These are phyloP conservation scores for Cordia subcordata DNA, from an alignment of 257 asterid species.

Conservation along the genomic window DNA sequence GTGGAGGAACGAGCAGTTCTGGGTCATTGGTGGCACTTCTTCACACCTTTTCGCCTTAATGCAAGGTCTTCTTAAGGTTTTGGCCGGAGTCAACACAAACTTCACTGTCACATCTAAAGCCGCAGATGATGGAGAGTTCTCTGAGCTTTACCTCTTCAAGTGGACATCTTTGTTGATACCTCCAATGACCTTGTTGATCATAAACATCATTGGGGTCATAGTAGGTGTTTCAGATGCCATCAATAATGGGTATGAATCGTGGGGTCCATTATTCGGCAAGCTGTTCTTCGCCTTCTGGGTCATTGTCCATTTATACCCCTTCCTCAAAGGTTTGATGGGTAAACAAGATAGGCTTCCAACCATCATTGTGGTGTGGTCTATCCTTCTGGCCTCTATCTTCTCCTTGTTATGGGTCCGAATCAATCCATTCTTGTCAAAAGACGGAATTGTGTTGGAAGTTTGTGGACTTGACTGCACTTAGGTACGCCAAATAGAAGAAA, in stretches of 20 bases:
- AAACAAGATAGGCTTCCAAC: conserved; percentile 2
- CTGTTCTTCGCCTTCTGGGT: conserved; percentile 7
- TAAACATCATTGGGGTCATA: conserved; percentile 3
- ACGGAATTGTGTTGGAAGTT: conserved; percentile 1
- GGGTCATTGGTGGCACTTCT: conserved; percentile 9
- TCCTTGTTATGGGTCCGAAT: conserved; percentile 7
- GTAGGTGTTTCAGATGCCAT: conserved; percentile 3
- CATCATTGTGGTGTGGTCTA: conserved; percentile 2
- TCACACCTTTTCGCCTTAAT: conserved; percentile 1
- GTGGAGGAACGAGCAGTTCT: conserved; percentile 6
- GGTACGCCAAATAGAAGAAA: not conserved
- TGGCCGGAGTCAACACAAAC: conserved; percentile 4
- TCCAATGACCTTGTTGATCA: conserved; percentile 4
- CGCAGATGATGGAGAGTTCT: conserved; percentile 7
- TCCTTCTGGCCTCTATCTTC: conserved; percentile 5
- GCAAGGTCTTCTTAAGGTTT: conserved; percentile 5
- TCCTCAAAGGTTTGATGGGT: conserved; percentile 8
- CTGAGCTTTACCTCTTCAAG: conserved; percentile 6
- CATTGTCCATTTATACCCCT: conserved; percentile 6
- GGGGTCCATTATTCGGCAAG: conserved; percentile 4
- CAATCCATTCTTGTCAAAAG: not conserved
- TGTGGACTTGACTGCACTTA: conserved; percentile 5
- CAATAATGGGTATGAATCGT: conserved; percentile 2
- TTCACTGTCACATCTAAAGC: conserved; percentile 6
- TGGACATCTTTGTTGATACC: conserved; percentile 7